Percentiles rank a stretch among this genome's conserved stretches.
Conservation (phyloP, 1,139 yeast genomes). For the Nakaseomyces uthaithaninus region DNA sequence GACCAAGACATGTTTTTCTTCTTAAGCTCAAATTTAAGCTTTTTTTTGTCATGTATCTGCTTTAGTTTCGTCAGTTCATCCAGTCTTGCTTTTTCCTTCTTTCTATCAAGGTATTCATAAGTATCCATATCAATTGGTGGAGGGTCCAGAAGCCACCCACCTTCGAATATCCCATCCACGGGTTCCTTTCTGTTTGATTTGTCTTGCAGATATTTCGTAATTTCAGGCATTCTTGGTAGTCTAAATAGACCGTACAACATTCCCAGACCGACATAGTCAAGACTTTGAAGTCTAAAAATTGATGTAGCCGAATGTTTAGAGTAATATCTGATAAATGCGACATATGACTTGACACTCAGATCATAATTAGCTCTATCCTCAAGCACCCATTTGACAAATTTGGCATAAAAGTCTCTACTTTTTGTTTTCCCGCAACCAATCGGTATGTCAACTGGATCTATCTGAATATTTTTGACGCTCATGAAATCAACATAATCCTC, state of each 20-base stretch:
- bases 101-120: conserved; percentile 55
- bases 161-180: conserved; percentile 23
- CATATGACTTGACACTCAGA: conserved; percentile 67
- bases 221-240: conserved; percentile 93
- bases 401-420: conserved; percentile 32
- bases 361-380: conserved; percentile 77
- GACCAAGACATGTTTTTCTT: conserved; percentile 77
- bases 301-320: conserved; percentile 88
- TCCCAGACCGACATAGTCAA: conserved; percentile 70
- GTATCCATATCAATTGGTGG: conserved; percentile 53
- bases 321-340: conserved; percentile 76
- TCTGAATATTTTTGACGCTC: conserved; percentile 57
- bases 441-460: conserved; percentile 36
- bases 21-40: conserved; percentile 42
- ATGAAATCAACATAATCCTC: conserved; percentile 75
- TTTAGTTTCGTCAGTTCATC: conserved; percentile 46
- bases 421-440: conserved; percentile 11
- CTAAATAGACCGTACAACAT: conserved; percentile 71
- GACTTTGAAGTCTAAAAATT: conserved; percentile 64
- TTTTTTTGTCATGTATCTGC: conserved; percentile 37
- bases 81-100: conserved; percentile 55
- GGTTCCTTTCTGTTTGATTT: conserved; percentile 29
- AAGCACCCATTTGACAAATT: conserved; percentile 49
- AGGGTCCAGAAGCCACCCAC: conserved; percentile 63
- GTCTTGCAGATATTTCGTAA: conserved; percentile 41